A percentile compares a stretch with the other conserved stretches of the same genome.
These are phyloP conservation scores for Populus simonii DNA, from an alignment of 345 rosid species.

Conservation along the genomic window DNA sequence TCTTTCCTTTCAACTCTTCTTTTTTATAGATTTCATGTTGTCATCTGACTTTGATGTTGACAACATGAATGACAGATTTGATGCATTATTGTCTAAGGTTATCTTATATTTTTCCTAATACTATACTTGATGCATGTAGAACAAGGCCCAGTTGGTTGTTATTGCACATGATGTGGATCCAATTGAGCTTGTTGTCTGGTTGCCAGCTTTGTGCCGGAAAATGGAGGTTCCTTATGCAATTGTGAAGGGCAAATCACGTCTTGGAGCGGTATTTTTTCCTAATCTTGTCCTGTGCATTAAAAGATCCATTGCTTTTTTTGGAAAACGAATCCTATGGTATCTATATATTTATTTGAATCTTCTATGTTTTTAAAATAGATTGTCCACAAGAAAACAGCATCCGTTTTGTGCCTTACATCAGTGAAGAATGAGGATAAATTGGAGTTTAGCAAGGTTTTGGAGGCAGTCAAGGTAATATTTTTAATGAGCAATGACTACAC, in stretches of 20 bases:
- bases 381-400: constrained; percentile 71
- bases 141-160: constrained; percentile 71
- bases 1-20: background rate
- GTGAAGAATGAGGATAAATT: constrained; percentile 76
- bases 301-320: background rate
- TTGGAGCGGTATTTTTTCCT: constrained; percentile 51
- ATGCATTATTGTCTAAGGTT: background rate
- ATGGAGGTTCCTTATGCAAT: constrained; percentile 85
- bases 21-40: too few species aligned
- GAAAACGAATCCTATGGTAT: too few species aligned
- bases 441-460: constrained; percentile 69
- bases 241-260: constrained; percentile 74
- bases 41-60: background rate
- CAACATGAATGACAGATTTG: background rate
- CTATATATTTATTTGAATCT: background rate
- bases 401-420: constrained; percentile 67
- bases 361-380: constrained; percentile 32
- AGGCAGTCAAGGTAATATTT: constrained; percentile 62
- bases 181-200: constrained; percentile 81
- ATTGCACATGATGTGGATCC: constrained; percentile 89
- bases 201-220: constrained; percentile 82
- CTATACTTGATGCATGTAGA: constrained; percentile 30
- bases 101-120: background rate
- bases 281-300: background rate
- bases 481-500: background rate